phyloP scores from a whole-genome alignment of 768 basidiomycete species.

The Rhizopogon salebrosus region DNA sequence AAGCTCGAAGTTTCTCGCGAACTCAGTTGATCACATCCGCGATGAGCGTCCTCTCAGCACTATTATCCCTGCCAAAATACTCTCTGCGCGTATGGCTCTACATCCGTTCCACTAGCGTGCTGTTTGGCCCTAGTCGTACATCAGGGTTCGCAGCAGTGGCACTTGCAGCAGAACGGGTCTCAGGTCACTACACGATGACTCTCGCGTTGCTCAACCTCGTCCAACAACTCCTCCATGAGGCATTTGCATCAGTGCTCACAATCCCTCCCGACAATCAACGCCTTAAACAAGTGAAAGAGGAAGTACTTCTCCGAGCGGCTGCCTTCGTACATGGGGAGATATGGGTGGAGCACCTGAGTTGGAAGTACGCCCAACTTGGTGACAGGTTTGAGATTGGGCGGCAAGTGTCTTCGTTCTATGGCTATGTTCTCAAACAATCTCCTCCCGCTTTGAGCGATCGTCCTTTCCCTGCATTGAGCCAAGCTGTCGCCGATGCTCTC shows the following conservation, averaged over 20 bases:
- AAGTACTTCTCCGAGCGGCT: slow-evolving; percentile 74
- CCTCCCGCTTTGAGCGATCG: slow-evolving; percentile 48
- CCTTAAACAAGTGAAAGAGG: slow-evolving; percentile 73
- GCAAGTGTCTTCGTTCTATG: slow-evolving; percentile 61
- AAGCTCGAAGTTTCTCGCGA: slow-evolving; percentile 37
- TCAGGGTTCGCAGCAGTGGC: slow-evolving; percentile 58
- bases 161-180: slow-evolving; percentile 64
- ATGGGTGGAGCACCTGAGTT: slow-evolving; percentile 81
- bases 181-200: slow-evolving; percentile 80
- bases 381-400: slow-evolving; percentile 82
- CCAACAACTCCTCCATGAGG: slow-evolving; percentile 70
- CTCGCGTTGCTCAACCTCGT: slow-evolving; percentile 73
- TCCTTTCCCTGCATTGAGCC: slow-evolving; percentile 58
- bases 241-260: slow-evolving; percentile 45
- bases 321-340: slow-evolving; percentile 81
- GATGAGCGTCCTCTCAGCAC: slow-evolving; percentile 73
- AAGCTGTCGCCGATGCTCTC: slow-evolving; percentile 63
- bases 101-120: slow-evolving; percentile 68
- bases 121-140: slow-evolving; percentile 62
- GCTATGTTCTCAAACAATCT: slow-evolving; percentile 57
- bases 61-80: slow-evolving; percentile 68
- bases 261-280: slow-evolving; percentile 52
- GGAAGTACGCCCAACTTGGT: slow-evolving; percentile 80
- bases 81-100: slow-evolving; percentile 88
- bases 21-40: slow-evolving; percentile 72